These are phyloP conservation scores for Grosmannia huntii DNA, from an alignment of 2,329 filamentous ascomycete genomes.

Conservation along the genomic window DNA sequence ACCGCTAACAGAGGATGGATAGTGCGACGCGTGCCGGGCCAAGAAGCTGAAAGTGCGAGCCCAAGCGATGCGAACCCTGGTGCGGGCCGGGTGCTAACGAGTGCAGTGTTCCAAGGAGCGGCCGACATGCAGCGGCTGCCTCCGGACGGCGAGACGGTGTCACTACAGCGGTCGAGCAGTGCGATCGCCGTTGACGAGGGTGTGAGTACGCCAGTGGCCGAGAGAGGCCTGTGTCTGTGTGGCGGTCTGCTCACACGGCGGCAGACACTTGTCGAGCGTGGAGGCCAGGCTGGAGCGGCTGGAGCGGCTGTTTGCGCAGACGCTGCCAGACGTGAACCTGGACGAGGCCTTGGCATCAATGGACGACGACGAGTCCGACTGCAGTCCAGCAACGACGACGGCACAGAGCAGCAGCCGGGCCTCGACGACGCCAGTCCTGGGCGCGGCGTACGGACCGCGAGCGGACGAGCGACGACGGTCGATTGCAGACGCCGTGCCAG, in stretches of 20 bases:
- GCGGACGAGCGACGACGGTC: background rate
- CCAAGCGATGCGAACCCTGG: background rate
- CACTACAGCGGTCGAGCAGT: constrained; percentile 1
- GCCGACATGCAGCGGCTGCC: background rate
- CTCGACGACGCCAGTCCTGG: background rate
- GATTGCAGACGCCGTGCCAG: constrained; percentile 1
- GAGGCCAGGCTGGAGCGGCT: background rate
- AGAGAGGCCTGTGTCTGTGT: background rate
- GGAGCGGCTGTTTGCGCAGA: constrained; percentile 2
- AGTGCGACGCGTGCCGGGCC: constrained; percentile 2
- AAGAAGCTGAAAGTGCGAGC: constrained; percentile 2
- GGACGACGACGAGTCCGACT: background rate
- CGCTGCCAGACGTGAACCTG: background rate
- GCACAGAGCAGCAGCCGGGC: background rate
- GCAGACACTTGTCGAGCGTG: background rate
- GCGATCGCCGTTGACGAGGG: constrained; percentile 1
- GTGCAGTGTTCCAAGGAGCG: constrained; percentile 4
- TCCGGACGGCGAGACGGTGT: background rate
- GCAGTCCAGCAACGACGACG: background rate
- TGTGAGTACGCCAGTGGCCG: background rate
- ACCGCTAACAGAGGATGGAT: background rate
- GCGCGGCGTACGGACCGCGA: background rate
- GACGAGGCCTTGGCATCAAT: background rate
- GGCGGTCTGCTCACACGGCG: background rate
- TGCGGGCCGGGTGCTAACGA: background rate